Base-by-base conservation (phyloP, 192 early-diverging fungal species). In the Umbelopsis vinacea region DNA sequence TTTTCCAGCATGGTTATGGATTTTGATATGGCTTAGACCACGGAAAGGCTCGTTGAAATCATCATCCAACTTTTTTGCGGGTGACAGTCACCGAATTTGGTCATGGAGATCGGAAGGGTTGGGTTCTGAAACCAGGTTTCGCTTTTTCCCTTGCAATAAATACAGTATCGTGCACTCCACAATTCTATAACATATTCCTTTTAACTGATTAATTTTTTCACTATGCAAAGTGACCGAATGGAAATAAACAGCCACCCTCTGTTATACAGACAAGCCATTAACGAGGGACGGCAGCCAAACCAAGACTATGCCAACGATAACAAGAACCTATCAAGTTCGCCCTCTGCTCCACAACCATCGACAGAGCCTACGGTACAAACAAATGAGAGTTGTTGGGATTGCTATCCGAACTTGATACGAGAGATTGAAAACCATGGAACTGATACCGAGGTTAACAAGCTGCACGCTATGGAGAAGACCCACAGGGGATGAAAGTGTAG, bases 371-470 rank as follows among this genome's bases (percentile, higher is more conserved):
- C 11, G 11, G 11, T 11, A 63, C 57, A 29, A 17, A 2, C 35
- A 63, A n/a, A 37, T 19, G 15, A 14, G 0, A 17, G 37, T 19
- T 33, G 47, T 29, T 75, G 74, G 74, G 74, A 75, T 52, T 53
- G 69, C 12, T 75, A 75, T 53, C 74, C 74, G 24, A 21, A 52
- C 19, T 46, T 70, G 47, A 71, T 75, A 12, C 74, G 74, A 15
- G 15, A 75, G 19, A 47, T 75, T 6, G 74, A 75, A n/a, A 75
- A 75, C 37, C 43, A 71, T 22, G 74, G 74, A 23, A 63, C 69
- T 3, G 45, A 43, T n/a, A 55, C 54, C 10, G 40, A 75, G 10
- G 74, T 75, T 40, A 55, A 57, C 21, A 50, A 70, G 9, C 40
- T 75, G 1, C 74, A 75, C 21, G 69, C 69, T 29, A 19, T 75